Base-by-base conservation (phyloP, 1,284 basidiomycete genomes). In the Moniliophthora roreri region DNA sequence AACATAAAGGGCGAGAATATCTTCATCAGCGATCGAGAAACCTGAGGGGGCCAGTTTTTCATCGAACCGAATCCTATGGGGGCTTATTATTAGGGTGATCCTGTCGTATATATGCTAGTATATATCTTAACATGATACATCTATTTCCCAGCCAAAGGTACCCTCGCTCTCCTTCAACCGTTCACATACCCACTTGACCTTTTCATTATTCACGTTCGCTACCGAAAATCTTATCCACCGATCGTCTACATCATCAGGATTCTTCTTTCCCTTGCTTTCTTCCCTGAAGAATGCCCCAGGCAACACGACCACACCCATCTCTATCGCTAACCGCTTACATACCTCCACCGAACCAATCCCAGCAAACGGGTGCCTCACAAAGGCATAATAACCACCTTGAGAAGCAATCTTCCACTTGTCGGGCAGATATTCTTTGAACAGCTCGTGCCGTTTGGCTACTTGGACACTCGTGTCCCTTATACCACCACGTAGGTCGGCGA, bases 151-250 rank as follows among this genome's bases (percentile, higher is more conserved):
- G 11, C 59, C 63, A 62, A 71, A 71, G 3, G 46, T 48, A n/a
- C 35, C 20, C 52, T 75, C 75, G 48, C 79, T 71, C 60, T 76
- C 72, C 52, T 53, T 63, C 61, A 93, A 64, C 54, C 90, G 73
- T 59, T 74, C 74, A 54, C 85, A 89, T 0, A 87, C 83, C 46
- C 69, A 65, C 55, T 67, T 62, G 0, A 92, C 77, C 58, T 80
- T 77, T 36, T 81, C 80, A 51, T 89, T 84, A 37, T 77, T 75
- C 16, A 93, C 82, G 65, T 93, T 94, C n/a, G 90, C 89, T 3
- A 93, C 85, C 6, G 89, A 89, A 66, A 93, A 89, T 57, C 91
- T 73, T 13, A 93, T 72, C 85, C 85, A 92, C 47, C 78, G 68
- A 15, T 79, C 73, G 57, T 72, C 69, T 20, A 79, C 74, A 60